Conservation (phyloP, 371 early-diverging fungal genomes). For the Mucor indicus region DNA sequence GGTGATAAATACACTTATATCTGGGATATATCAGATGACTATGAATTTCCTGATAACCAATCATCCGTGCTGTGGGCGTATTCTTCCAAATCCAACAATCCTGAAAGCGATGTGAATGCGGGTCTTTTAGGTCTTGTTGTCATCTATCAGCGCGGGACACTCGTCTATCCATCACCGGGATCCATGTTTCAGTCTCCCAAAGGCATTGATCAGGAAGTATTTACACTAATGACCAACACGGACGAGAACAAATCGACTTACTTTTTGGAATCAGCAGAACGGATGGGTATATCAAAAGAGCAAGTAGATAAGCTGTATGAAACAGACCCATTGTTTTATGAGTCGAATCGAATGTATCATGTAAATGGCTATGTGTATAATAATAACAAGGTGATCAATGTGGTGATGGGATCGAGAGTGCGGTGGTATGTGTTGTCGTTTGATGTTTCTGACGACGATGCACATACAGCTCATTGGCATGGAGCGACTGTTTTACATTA, state of each 20-base stretch:
- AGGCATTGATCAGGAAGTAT: constrained; percentile 41
- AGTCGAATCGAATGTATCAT: constrained; percentile 50
- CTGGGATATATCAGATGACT: constrained; percentile 41
- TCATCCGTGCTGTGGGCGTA: constrained; percentile 48
- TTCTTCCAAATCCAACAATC: constrained; percentile 31
- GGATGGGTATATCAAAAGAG: constrained; percentile 17
- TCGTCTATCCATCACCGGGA: constrained; percentile 28
- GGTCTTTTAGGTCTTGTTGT: constrained; percentile 49
- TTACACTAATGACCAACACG: constrained; percentile 40
- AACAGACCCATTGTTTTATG: constrained; percentile 27
- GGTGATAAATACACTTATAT: constrained; percentile 36
- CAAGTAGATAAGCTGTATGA: constrained; percentile 1
- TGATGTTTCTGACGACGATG: constrained; percentile 38
- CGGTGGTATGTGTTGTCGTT: constrained; percentile 50
- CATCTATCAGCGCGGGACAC: constrained; percentile 36
- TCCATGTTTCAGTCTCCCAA: constrained; percentile 23
- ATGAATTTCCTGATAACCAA: constrained; percentile 24
- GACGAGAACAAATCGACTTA: constrained; percentile 46
- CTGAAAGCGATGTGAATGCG: constrained; percentile 37
- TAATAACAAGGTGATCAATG: constrained; percentile 34
- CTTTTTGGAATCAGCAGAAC: constrained; percentile 27
- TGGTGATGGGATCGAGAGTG: constrained; percentile 38
- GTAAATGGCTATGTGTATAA: constrained; percentile 51
- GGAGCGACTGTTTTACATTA: constrained; percentile 39
- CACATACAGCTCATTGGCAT: constrained; percentile 58